Evolutionary conservation across 2,329 filamentous ascomycete species (phyloP).

Genomic region (Ophiosphaerella narmari): DNA sequence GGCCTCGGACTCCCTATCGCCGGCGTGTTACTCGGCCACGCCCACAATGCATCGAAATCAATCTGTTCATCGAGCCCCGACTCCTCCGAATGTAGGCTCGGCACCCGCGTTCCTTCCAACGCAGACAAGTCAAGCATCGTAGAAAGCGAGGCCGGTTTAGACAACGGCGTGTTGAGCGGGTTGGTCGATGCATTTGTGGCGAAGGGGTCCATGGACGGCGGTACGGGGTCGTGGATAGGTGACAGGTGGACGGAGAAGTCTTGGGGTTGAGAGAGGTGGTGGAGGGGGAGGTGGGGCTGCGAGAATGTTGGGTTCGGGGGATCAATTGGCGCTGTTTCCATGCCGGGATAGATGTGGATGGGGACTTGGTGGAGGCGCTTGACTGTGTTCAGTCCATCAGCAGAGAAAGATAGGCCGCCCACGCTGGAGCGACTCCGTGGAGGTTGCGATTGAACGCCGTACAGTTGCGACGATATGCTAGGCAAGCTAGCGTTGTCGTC

Average conservation of each 20-base stretch:
- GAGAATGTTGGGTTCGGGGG: slow-evolving; percentile 9
- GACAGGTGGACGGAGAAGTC: slow-evolving; percentile 38
- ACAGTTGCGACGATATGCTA: slow-evolving; percentile 42
- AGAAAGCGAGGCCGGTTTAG: slow-evolving; percentile 34
- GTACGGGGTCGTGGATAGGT: slow-evolving; percentile 30
- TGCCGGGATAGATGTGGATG: slow-evolving; percentile 43
- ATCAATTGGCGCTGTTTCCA: slow-evolving; percentile 34
- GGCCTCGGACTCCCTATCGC: slow-evolving; percentile 34
- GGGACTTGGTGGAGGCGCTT: slow-evolving; percentile 40
- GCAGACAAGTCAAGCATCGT: slow-evolving; percentile 46
- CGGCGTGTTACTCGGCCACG: slow-evolving; percentile 45
- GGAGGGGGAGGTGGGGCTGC: slow-evolving; percentile 4
- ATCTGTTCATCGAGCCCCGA: slow-evolving; percentile 46
- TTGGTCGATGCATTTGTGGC: neutral
- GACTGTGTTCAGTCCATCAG: slow-evolving; percentile 19
- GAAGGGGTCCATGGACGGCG: slow-evolving; percentile 11
- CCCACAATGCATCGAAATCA: slow-evolving; percentile 50
- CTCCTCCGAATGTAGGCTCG: slow-evolving; percentile 39
- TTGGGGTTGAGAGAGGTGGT: slow-evolving; percentile 10
- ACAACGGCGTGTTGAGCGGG: slow-evolving; percentile 13
- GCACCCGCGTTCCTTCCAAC: slow-evolving; percentile 39
- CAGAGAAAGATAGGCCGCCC: slow-evolving; percentile 7
- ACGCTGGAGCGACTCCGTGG: slow-evolving; percentile 7
- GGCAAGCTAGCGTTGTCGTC: slow-evolving; percentile 28
- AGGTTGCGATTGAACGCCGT: slow-evolving; percentile 23